These are phyloP conservation scores for Sabuloglossum arenarium DNA, from an alignment of 495 filamentous ascomycete genomes.

Conservation along the genomic window DNA sequence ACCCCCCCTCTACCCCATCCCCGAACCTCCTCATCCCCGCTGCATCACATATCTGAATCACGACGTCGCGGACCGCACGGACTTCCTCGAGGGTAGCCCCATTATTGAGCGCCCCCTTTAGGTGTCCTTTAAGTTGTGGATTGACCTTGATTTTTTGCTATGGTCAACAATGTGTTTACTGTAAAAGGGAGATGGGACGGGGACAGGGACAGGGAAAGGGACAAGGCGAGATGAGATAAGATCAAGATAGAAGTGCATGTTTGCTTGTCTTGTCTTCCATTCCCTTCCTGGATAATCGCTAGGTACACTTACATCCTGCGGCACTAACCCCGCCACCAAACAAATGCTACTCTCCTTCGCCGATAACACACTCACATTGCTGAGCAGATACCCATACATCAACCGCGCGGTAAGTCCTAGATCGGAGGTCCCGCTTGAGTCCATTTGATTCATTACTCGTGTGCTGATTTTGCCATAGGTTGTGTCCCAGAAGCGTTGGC, in stretches of 20 bases:
- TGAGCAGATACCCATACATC: conserved; percentile 30
- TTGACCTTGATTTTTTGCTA: too few species aligned
- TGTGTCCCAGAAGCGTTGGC: conserved; percentile 27
- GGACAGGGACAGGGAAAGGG: too few species aligned
- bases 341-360: conserved; percentile 29
- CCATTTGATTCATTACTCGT: conserved; percentile 32
- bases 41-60: conserved; percentile 26
- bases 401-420: conserved; percentile 27
- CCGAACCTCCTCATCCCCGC: conserved; percentile 21
- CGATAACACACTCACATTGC: conserved; percentile 25
- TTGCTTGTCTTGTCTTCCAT: too few species aligned
- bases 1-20: not conserved
- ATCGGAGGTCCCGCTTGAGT: conserved; percentile 30
- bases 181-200: too few species aligned
- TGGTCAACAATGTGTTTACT: too few species aligned
- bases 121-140: conserved; percentile 33
- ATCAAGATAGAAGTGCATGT: too few species aligned
- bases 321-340: conserved; percentile 32
- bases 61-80: conserved; percentile 26
- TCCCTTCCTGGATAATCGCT: too few species aligned
- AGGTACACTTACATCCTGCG: conserved; percentile 24
- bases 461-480: conserved; percentile 31
- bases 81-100: conserved; percentile 31
- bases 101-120: conserved; percentile 30
- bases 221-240: too few species aligned